Base-by-base conservation (phyloP, 306 rosid species). In the Pyrus bretschneideri region DNA sequence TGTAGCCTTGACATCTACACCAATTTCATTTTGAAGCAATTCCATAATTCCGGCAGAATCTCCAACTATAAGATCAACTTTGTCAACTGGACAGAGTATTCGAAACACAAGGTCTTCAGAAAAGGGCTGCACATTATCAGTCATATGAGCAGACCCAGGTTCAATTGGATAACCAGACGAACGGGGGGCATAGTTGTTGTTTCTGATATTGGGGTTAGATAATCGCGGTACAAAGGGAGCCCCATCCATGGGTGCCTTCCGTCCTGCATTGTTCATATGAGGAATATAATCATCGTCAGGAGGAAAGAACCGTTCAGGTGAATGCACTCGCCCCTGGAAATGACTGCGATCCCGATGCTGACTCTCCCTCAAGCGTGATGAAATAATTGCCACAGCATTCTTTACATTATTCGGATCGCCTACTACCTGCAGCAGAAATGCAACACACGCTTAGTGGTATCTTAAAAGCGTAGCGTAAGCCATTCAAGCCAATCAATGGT, bases 341-440 rank as follows among this genome's bases (percentile, higher is more conserved):
- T 91, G 86, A 81, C 85, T 68, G 45, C 99, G 96, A 46, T 96
- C 98, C 7, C 99, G 98, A 80, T 96, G 98, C 86, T 96, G 99
- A 71, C 99, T 96, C 92, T 96, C 99, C 92, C 99, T 88, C 83
- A 96, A 85, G 74, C 99, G 93, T 35, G 96, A 82, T 33, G 99
- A 90, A 71, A 96, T 88, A 19, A 84, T 79, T 22, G 72, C 84
- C 69, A 92, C 55, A 74, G 99, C 98, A 80, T 74, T 87, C 86
- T 92, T 96, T 19, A 96, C 97, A 71, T 85, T 83, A 81, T 86
- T 86, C 18, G 76, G 54, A 70, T 96, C 99, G 40, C 99, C 99
- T 62, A 89, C 91, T 83, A 96, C 89, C 99, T 96, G 86, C 85
- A 90, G 78, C 73, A 76, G 64, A 54, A 65, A 78, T 19, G 38